These are phyloP conservation scores for Spergularia bocconei DNA, from an alignment of 148 eudicot species.

Conservation along the genomic window DNA sequence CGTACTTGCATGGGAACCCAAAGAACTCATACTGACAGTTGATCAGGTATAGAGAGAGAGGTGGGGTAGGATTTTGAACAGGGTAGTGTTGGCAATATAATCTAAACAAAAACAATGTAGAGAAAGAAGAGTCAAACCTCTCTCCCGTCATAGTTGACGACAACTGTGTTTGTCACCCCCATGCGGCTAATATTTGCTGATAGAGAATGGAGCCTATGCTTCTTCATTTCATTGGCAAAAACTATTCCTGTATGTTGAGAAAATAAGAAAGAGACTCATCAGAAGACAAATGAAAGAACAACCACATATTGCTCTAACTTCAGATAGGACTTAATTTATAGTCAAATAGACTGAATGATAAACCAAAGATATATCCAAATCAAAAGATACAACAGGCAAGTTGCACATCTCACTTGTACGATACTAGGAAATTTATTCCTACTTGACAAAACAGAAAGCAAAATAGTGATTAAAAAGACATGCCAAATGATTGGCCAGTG, in stretches of 20 bases:
- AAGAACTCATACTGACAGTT: too few relatives aligned
- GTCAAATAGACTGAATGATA: background rate
- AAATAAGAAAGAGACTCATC: conserved; percentile 1
- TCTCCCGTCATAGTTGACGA: conserved; percentile 87
- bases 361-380: background rate
- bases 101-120: background rate
- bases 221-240: conserved; percentile 94
- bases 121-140: conserved; percentile 49
- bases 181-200: conserved; percentile 84
- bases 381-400: too few relatives aligned
- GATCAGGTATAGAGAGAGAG: too few relatives aligned
- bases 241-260: conserved; percentile 47
- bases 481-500: background rate
- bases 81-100: background rate
- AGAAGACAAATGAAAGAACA: background rate
- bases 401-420: too few relatives aligned
- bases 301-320: background rate
- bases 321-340: background rate
- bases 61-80: too few relatives aligned
- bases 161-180: conserved; percentile 93
- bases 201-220: conserved; percentile 76
- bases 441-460: background rate
- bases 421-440: too few relatives aligned
- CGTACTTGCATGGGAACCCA: too few relatives aligned
- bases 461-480: background rate